phyloP scores from a whole-genome alignment of 129 eudicot genomes.

The Escallonia herrerae region DNA sequence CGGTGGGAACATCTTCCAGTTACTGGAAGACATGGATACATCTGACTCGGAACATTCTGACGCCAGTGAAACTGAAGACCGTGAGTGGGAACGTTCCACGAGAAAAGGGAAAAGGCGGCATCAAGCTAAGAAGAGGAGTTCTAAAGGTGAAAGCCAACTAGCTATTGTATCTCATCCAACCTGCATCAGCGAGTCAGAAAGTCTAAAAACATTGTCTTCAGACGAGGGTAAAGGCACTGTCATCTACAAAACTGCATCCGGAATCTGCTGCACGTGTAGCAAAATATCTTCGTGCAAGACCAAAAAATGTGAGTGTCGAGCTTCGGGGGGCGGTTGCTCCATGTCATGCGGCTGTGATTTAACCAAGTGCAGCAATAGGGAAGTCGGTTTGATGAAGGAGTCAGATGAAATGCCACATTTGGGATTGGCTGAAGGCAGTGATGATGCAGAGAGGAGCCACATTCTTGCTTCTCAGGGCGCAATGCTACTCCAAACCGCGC shows the following conservation, averaged over 20 bases:
- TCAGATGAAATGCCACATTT: constrained; percentile 14
- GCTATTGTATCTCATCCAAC: constrained; percentile 6
- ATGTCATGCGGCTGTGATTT: constrained; percentile 56
- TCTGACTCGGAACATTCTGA: constrained; percentile 58
- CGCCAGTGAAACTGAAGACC: constrained; percentile 21
- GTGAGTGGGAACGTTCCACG: constrained; percentile 32
- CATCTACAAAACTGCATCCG: constrained; percentile 18
- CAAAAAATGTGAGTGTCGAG: constrained; percentile 76
- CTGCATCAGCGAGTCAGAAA: constrained; percentile 10
- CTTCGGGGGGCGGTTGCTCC: constrained; percentile 37
- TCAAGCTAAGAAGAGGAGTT: constrained; percentile 26
- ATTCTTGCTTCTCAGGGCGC: constrained; percentile 80
- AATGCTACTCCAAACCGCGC: constrained; percentile 55
- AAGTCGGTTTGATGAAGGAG: constrained; percentile 7
- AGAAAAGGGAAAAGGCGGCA: constrained; percentile 15
- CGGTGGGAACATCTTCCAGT: constrained; percentile 24
- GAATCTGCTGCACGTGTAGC: constrained; percentile 64
- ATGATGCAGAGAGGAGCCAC: constrained; percentile 26
- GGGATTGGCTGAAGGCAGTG: constrained; percentile 19
- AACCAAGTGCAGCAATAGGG: constrained; percentile 63
- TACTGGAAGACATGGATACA: constrained; percentile 85
- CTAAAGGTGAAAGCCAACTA: constrained; percentile 16
- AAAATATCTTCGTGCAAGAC: constrained; percentile 71
- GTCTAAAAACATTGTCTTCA: constrained; percentile 16
- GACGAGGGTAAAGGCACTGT: constrained; percentile 10